A percentile compares a stretch with the other conserved stretches of the same genome.
Conservation (phyloP, 1,139 yeast species). For the Magnusiomyces sp. region DNA sequence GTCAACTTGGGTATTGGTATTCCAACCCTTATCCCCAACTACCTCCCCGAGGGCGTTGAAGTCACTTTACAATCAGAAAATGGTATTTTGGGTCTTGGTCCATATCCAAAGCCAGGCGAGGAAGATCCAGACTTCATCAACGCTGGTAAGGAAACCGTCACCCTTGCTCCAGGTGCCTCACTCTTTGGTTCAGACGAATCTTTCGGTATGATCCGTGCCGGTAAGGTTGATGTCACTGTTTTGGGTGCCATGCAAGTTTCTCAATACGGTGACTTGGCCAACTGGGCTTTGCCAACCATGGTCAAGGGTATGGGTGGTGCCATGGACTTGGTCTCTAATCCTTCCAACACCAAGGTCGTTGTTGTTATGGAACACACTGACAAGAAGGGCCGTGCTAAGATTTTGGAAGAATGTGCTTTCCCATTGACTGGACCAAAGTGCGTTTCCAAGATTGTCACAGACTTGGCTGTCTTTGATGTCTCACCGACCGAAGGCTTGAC, state of each 20-base stretch:
- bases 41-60: conserved; percentile 33
- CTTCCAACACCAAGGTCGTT: conserved; percentile 40
- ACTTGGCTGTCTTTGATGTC: conserved; percentile 43
- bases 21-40: conserved; percentile 43
- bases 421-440: conserved; percentile 43
- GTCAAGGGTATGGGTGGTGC: conserved; percentile 53
- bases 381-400: conserved; percentile 41
- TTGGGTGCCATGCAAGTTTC: conserved; percentile 46
- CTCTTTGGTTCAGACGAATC: conserved; percentile 45
- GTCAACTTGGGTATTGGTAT: conserved; percentile 45
- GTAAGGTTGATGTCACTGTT: conserved; percentile 39
- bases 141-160: conserved; percentile 47
- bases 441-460: conserved; percentile 42
- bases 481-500: conserved; percentile 34
- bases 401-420: conserved; percentile 37
- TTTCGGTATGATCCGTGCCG: conserved; percentile 44
- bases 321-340: conserved; percentile 46
- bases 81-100: conserved; percentile 44
- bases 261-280: conserved; percentile 42
- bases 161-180: conserved; percentile 40
- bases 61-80: conserved; percentile 43
- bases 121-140: conserved; percentile 43
- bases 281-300: conserved; percentile 46
- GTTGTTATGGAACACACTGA: conserved; percentile 44
- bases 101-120: conserved; percentile 38